These are phyloP conservation scores for Rhodofomes roseus DNA, from an alignment of 1,284 basidiomycete species.

Conservation along the genomic window DNA sequence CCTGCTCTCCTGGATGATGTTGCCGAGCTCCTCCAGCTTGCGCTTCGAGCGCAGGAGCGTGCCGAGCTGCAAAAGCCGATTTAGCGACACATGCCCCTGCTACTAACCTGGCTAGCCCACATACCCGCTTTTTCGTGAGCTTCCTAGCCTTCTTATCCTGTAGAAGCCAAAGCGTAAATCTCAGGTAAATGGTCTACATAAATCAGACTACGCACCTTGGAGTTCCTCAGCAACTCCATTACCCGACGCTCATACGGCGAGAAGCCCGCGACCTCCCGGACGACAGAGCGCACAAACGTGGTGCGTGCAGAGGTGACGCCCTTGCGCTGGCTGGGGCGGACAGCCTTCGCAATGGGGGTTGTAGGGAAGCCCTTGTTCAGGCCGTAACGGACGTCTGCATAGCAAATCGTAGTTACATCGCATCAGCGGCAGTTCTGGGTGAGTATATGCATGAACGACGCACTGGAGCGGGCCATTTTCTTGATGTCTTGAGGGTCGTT, in stretches of 20 bases:
- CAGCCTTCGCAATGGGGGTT: slow-evolving; percentile 76
- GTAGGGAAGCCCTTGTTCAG: slow-evolving; percentile 93
- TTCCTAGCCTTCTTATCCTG: slow-evolving; percentile 98
- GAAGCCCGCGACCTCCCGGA: slow-evolving; percentile 97
- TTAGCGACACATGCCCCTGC: background rate
- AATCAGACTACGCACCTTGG: slow-evolving; percentile 69
- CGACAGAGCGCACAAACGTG: slow-evolving; percentile 87
- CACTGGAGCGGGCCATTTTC: slow-evolving; percentile 73
- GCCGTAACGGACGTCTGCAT: slow-evolving; percentile 84
- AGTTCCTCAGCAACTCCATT: slow-evolving; percentile 98
- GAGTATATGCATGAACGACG: slow-evolving; percentile 17
- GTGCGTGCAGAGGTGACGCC: slow-evolving; percentile 83
- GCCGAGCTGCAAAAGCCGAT: slow-evolving; percentile 62
- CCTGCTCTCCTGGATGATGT: slow-evolving; percentile 89
- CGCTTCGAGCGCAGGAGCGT: slow-evolving; percentile 95
- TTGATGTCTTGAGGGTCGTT: slow-evolving; percentile 56
- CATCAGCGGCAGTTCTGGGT: slow-evolving; percentile 2
- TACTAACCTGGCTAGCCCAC: slow-evolving; percentile 30
- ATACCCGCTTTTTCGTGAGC: slow-evolving; percentile 95
- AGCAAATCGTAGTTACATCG: slow-evolving; percentile 3
- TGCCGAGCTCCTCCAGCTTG: slow-evolving; percentile 93
- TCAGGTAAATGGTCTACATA: background rate
- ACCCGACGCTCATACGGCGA: slow-evolving; percentile 98
- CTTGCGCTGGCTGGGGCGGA: slow-evolving; percentile 91
- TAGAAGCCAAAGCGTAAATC: background rate